Evolutionary conservation across 75 land plant genomes (phyloP), one percentile per base, ranked within the genome.

Genomic region (Picea sitchensis): DNA sequence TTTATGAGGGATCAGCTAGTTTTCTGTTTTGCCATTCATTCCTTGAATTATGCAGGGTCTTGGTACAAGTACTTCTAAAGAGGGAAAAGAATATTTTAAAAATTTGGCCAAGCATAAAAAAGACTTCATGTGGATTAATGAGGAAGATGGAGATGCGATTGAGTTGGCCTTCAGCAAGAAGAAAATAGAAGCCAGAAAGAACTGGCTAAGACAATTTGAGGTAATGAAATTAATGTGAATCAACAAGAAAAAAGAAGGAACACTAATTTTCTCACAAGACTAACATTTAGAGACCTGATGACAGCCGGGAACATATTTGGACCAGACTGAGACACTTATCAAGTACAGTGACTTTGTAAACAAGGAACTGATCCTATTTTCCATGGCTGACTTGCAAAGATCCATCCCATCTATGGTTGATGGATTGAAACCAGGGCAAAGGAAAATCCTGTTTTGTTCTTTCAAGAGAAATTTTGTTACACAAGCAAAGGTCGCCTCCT

Each of bases 91-190:
- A 63, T 98, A 98, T 80, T 98, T 98, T 81, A 78, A 78, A 61
- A 87, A 90, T 75, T 82, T 98, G 58, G 81, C 61, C 14, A 93
- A 72, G 83, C 96, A 98, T 85, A 95, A 84, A 76, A 98, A 98
- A 76, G 94, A 98, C 59, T 98, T 98, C 76, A 14, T 88, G 12
- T 98, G 99, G 99, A 81, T 51, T 21, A 81, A 85, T 84, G 90
- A 93, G 14, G 77, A 90, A 56, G 99, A 98, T 88, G 98, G 96
- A 18, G 98, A 95, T 75, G 95, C 98, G 26, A 98, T 98, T 62
- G 99, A 98, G 63, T 82, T 98, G 80, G 99, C 99, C 60, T 98
- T 98, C 77, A 98, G 99, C 79, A 98, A 93, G 92, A 98, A 98
- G 78, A 98, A 98, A 79, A 90, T 95, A 41, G 99, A 98, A 75